Evolutionary conservation across 176 grass and related monocot genomes (phyloP), one percentile per base, ranked within the genome.

Genomic region (Triticum dicoccoides): DNA sequence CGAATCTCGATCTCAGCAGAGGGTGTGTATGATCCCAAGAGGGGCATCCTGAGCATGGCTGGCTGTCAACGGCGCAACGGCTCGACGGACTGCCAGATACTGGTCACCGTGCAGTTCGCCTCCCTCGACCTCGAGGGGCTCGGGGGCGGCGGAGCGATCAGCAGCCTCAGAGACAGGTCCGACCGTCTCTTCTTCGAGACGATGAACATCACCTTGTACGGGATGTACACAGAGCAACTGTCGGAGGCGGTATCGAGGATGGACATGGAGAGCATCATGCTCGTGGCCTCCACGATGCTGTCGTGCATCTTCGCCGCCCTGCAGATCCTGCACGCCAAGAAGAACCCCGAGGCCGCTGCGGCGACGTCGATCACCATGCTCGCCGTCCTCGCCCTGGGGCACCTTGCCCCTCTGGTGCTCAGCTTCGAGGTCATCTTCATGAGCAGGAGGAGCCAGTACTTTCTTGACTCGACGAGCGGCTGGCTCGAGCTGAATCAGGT

Each of bases 181-280:
- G 95, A 94, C 61, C 42, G 25, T 15, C 90, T 92, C 5, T 97
- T 71, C 92, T 94, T 97, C 35, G 38, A 87, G 3, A 76, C 9
- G 11, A 37, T 63, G 9, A 52, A 82, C 3, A 54, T 91, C 25
- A 3, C 9, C 7, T 37, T 84, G 14, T 33, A 20, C 30, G 67
- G 59, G 39, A 91, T 80, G 71, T 87, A 83, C 74, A 11, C 2
- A 8, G 12, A 32, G 12, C 15, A 71, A 33, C 30, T 85, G 33
- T 14, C 37, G 0, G 21, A 58, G 56, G 68, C 77, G 6, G 85
- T 89, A 3, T 61, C 37, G 80, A 85, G 84, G 82, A 86, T 87
- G 76, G 78, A 80, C 69, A 4, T 67, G 17, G 81, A 93, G 84
- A 83, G 81, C 52, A 3, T 69, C 59, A 62, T 78, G 68, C 61